phyloP scores from a whole-genome alignment of 1,284 basidiomycete genomes.

The Omphalotus olearius region DNA sequence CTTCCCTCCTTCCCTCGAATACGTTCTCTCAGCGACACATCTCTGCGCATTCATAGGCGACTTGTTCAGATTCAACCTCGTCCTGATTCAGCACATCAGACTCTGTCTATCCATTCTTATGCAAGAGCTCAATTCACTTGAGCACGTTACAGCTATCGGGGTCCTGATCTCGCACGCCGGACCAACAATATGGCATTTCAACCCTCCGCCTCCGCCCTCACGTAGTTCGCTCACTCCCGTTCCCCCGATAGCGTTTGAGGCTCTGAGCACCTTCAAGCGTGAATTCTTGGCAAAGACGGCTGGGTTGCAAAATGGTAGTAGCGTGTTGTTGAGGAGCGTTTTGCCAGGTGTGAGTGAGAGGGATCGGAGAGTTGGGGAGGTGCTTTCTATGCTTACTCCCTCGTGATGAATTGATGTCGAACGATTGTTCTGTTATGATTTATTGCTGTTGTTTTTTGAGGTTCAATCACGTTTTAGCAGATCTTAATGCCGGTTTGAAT shows the following conservation, averaged over 20 bases:
- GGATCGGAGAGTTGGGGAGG: conserved; percentile 1
- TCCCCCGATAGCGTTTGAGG: not conserved
- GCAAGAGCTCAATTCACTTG: conserved; percentile 21
- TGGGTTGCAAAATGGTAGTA: not conserved
- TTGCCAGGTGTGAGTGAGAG: not conserved
- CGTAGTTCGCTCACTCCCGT: not conserved
- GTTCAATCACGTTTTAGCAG: no score
- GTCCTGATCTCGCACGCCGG: conserved; percentile 8
- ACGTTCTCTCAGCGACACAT: conserved; percentile 23
- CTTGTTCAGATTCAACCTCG: conserved; percentile 24
- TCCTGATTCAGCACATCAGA: conserved; percentile 21
- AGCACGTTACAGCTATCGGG: conserved; percentile 26
- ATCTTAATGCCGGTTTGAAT: no score
- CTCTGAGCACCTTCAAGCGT: not conserved
- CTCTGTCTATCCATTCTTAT: conserved; percentile 25
- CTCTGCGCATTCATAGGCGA: conserved; percentile 29
- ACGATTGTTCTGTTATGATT: no score
- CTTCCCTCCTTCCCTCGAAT: conserved; percentile 15
- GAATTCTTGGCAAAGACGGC: no score
- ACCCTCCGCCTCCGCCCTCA: not conserved
- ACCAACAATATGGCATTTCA: conserved; percentile 4
- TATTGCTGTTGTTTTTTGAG: no score
- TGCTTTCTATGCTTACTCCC: not conserved
- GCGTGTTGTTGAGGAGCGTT: conserved; percentile 4
- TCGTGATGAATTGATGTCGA: no score